Evolutionary conservation across 345 rosid genomes (phyloP).

Genomic region (Clarkia xantiana): DNA sequence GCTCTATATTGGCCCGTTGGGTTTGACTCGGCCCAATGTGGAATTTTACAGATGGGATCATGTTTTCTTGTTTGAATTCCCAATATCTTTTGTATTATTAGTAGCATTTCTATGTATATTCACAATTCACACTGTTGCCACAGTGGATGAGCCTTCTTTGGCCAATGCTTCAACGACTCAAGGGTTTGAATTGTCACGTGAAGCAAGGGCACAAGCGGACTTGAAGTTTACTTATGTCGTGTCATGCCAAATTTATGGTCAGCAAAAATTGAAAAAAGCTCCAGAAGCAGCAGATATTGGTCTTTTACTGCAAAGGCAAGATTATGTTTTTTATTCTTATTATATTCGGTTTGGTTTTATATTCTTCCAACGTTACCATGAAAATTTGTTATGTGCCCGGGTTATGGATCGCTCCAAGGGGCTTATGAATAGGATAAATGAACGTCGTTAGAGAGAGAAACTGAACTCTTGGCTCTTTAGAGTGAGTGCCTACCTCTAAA

Average conservation of each 20-base stretch:
- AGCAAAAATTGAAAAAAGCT: slow-evolving; percentile 74
- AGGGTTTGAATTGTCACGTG: slow-evolving; percentile 68
- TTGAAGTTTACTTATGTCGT: slow-evolving; percentile 92
- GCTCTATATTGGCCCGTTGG: too few relatives aligned
- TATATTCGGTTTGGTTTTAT: neutral
- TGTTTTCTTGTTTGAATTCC: too few relatives aligned
- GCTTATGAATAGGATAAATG: too few relatives aligned
- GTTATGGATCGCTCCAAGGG: too few relatives aligned
- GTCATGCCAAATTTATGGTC: slow-evolving; percentile 97
- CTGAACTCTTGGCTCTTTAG: too few relatives aligned
- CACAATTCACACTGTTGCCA: slow-evolving; percentile 8
- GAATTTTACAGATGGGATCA: too few relatives aligned
- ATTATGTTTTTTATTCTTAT: neutral
- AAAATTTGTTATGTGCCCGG: too few relatives aligned
- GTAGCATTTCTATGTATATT: slow-evolving; percentile 9
- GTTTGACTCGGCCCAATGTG: too few relatives aligned
- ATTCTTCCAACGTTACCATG: neutral
- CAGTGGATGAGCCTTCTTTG: slow-evolving; percentile 48
- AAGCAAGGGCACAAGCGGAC: slow-evolving; percentile 91
- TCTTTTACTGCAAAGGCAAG: slow-evolving; percentile 71
- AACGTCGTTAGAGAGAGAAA: too few relatives aligned
- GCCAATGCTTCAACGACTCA: slow-evolving; percentile 28
- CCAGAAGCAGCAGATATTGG: slow-evolving; percentile 91
- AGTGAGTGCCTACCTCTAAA: too few relatives aligned
- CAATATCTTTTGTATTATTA: too few relatives aligned